phyloP scores from a whole-genome alignment of 805 yeast genomes.

The Yamadazyma takamatsuzukensis region DNA sequence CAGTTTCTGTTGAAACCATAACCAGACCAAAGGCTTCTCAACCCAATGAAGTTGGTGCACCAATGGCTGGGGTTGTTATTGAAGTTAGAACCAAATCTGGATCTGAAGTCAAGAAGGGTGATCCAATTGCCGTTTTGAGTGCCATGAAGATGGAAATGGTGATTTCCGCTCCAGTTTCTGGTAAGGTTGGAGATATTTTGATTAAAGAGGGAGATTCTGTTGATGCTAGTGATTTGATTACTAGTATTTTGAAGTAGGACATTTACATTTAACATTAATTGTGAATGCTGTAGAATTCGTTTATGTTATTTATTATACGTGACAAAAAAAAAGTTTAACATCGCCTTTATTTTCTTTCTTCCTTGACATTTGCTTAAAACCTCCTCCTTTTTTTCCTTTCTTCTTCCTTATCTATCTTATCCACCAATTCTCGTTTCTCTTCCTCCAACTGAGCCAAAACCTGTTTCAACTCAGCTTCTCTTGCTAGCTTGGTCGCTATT shows the following conservation, averaged over 20 bases:
- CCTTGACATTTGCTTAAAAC: background rate
- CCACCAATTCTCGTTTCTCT: conserved; percentile 22
- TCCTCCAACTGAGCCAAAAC: conserved; percentile 22
- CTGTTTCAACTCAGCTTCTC: conserved; percentile 21
- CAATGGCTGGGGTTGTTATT: conserved; percentile 98
- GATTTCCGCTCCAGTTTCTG: conserved; percentile 85
- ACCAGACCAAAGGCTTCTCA: conserved; percentile 91
- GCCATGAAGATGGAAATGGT: conserved; percentile 99
- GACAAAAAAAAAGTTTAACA: too few relatives aligned
- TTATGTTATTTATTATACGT: background rate
- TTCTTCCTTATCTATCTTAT: conserved; percentile 17
- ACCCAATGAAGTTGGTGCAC: conserved; percentile 94
- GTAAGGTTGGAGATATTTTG: conserved; percentile 71
- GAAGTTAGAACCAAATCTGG: conserved; percentile 91
- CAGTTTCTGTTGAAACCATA: conserved; percentile 78
- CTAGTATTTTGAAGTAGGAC: conserved; percentile 27
- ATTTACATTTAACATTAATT: background rate
- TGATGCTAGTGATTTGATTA: conserved; percentile 86
- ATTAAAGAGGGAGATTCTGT: conserved; percentile 93
- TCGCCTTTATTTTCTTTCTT: background rate
- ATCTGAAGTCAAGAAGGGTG: conserved; percentile 91
- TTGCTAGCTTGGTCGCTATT: conserved; percentile 13
- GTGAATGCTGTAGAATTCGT: background rate
- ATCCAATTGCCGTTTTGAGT: conserved; percentile 85
- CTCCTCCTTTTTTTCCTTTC: conserved; percentile 5